phyloP scores from a whole-genome alignment of 345 rosid genomes.

The Ceriops tagal region DNA sequence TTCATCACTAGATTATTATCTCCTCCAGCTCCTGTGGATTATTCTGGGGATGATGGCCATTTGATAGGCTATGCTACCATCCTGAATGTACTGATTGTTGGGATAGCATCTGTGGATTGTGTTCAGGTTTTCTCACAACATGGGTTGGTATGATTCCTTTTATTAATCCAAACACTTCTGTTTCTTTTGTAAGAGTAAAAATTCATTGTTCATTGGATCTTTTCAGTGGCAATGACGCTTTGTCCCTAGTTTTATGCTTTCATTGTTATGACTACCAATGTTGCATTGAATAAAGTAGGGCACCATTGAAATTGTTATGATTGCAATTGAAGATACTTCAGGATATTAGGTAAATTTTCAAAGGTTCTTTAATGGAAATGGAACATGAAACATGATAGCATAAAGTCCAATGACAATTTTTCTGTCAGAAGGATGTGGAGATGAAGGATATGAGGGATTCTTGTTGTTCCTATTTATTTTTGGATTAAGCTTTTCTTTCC shows the following conservation, averaged over 20 bases:
- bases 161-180: background rate
- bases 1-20: slow-evolving; percentile 71
- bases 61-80: slow-evolving; percentile 68
- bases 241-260: background rate
- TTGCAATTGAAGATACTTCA: background rate
- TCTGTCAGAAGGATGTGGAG: no score
- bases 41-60: slow-evolving; percentile 63
- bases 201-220: background rate
- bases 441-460: no score
- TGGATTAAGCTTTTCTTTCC: no score
- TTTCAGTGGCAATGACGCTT: background rate
- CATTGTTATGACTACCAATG: background rate
- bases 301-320: no score
- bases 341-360: background rate
- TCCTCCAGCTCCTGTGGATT: slow-evolving; percentile 65
- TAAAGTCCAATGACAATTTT: no score
- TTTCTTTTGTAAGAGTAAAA: slow-evolving; percentile 4
- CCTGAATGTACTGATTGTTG: slow-evolving; percentile 75
- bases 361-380: no score
- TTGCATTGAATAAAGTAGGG: no score
- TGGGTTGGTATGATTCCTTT: slow-evolving; percentile 61
- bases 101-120: slow-evolving; percentile 78
- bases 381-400: no score
- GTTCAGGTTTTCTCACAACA: slow-evolving; percentile 82
- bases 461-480: no score